Conservation (phyloP, 805 yeast genomes). For the Brettanomyces anomalus region DNA sequence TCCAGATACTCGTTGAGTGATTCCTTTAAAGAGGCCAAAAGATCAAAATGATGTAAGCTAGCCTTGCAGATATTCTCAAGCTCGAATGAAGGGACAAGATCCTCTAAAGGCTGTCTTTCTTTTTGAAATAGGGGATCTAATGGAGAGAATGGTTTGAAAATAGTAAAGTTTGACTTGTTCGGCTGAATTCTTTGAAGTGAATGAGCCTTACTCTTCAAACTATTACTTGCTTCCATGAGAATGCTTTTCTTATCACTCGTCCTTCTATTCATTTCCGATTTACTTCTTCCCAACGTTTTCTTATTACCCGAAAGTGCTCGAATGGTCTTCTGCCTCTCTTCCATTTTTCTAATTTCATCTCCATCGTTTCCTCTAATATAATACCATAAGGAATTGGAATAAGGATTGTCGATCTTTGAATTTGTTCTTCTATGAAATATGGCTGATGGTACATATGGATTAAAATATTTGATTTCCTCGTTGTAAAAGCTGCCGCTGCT, state of each 20-base stretch:
- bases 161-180: too few relatives aligned
- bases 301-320: too few relatives aligned
- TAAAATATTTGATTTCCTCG: slow-evolving; percentile 3
- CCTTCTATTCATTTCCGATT: too few relatives aligned
- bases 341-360: slow-evolving; percentile 25
- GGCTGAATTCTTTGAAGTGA: too few relatives aligned
- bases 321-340: slow-evolving; percentile 11
- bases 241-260: too few relatives aligned
- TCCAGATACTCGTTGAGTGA: slow-evolving; percentile 2
- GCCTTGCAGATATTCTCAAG: neutral
- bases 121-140: too few relatives aligned
- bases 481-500: neutral
- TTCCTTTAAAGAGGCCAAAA: neutral
- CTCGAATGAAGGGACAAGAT: neutral
- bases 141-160: too few relatives aligned
- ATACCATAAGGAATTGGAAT: slow-evolving; percentile 35
- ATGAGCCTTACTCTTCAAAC: too few relatives aligned
- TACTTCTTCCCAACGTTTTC: too few relatives aligned
- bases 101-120: neutral
- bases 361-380: slow-evolving; percentile 27
- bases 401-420: slow-evolving; percentile 27
- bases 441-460: slow-evolving; percentile 1
- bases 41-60: neutral
- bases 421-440: slow-evolving; percentile 1
- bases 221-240: too few relatives aligned